Evolutionary conservation across 495 filamentous ascomycete species (phyloP), one percentile per base, ranked within the genome.

Genomic region (Penicillium subrubescens): DNA sequence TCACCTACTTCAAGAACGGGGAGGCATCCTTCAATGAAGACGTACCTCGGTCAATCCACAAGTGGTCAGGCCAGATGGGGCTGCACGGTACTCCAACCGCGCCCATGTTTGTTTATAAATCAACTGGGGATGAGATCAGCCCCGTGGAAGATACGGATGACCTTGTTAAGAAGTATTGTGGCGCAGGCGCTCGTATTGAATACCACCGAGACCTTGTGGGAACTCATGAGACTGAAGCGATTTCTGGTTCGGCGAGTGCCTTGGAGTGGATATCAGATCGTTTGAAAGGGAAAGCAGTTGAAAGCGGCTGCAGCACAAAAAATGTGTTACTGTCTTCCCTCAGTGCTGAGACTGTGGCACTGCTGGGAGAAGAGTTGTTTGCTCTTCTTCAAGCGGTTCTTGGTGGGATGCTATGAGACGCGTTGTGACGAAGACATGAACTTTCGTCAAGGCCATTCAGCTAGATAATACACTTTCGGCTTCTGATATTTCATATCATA

Each of bases 91-190:
- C 62, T 2, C 84, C 83, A 1, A 60, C 67, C 19, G 79, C 81
- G 68, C 83, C 81, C 2, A 29, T 82, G n/a, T 84, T 78, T 61
- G 56, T 79, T 0, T 85, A 87, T 71, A 84, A 87, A 64, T 81
- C 82, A 10, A 73, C 82, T 21, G 34, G 71, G 0, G 83, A 86
- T 64, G 73, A 85, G 69, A 69, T 83, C 51, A 79, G 72, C 41
- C 52, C 69, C 2, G 70, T 83, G 3, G 63, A 54, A 6, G 77
- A 81, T 34, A 83, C 78, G 2, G 82, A 86, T 66, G 73, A 39
- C 5, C 63, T 84, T 25, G 73, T 84, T 7, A 63, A 69, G 0
- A 66, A 68, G 48, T 83, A 78, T 52, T 83, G 81, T 57, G 61
- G 21, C 11, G 59, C 60, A 12, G 65, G 65, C 35, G 65, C 56